Base-by-base conservation (phyloP, 2,329 filamentous ascomycete species). In the Mariannaea sp. region DNA sequence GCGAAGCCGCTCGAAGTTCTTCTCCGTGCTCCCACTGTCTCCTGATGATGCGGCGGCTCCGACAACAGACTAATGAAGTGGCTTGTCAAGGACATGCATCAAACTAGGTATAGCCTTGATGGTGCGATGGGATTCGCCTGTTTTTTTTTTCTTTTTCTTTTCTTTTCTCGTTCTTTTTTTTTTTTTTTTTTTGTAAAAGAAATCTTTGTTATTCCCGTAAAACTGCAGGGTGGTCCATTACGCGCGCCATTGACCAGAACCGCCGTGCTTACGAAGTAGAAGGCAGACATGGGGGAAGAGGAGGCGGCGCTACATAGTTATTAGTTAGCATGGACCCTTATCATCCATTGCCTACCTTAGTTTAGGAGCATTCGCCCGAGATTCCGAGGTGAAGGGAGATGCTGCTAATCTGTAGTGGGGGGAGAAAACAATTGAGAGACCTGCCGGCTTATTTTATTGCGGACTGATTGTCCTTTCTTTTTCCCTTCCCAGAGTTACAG, bases 31-130 rank as follows among this genome's bases (percentile, higher is more conserved):
- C 22, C 8, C 22, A 24, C 29, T 41, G 24, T 29, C 39, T 17
- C 22, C 19, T 46, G 30, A 22, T 17, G 22, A 35, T 46, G 32
- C 51, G 32, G 32, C 27, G 45, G 35, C 36, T 26, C 35, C 24
- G 38, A 3, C 13, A 5, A 10, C 17, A 24, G 19, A 7, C 32
- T 14, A 24, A 17, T 14, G 20, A 16, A 17, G 35, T 17, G 13
- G 10, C 29, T 44, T 16, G 17, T 35, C 29, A 33, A 35, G 17
- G 26, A 29, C 29, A 17, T 22, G 42, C 20, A 22, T n/a, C 13
- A 5, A 10, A 36, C n/a, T 16, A 19, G 14, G 36, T 5, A 5
- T 24, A 26, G 19, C 7, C 29, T 40, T 8, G n/a, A 40, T 40
- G 36, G 36, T 26, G n/a, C 16, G 19, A 40, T 13, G 38, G 14